These are phyloP conservation scores for Flaveria brownii DNA, from an alignment of 129 eudicot species.

Conservation along the genomic window DNA sequence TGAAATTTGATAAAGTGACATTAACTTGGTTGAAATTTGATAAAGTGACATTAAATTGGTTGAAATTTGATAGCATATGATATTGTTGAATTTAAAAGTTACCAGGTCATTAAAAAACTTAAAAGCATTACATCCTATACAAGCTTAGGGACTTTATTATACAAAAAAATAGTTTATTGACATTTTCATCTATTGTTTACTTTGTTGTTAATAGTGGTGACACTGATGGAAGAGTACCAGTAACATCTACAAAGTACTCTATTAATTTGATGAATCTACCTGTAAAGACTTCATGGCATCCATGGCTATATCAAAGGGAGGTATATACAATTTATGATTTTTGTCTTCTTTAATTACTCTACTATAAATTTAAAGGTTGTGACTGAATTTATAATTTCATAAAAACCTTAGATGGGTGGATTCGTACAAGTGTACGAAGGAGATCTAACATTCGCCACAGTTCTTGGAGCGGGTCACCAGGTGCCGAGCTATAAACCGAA, in stretches of 20 bases:
- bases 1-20: no score
- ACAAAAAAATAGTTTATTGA: no score
- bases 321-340: slow-evolving; percentile 28
- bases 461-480: slow-evolving; percentile 88
- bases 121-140: no score
- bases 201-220: slow-evolving; percentile 56
- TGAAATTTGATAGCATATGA: no score
- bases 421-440: slow-evolving; percentile 62
- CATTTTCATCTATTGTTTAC: no score
- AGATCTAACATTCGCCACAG: slow-evolving; percentile 68
- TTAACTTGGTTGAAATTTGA: no score
- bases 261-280: slow-evolving; percentile 52
- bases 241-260: slow-evolving; percentile 74
- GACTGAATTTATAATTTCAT: not conserved
- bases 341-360: not conserved
- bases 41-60: no score
- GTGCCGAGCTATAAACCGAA: slow-evolving; percentile 78
- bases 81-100: no score
- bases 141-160: no score
- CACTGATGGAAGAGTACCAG: slow-evolving; percentile 73
- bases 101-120: no score
- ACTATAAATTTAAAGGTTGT: slow-evolving; percentile 1
- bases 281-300: slow-evolving; percentile 59
- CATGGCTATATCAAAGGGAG: slow-evolving; percentile 64
- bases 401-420: slow-evolving; percentile 58